Base-by-base conservation (phyloP, 257 asterid species). In the Fraxinus anomala region DNA sequence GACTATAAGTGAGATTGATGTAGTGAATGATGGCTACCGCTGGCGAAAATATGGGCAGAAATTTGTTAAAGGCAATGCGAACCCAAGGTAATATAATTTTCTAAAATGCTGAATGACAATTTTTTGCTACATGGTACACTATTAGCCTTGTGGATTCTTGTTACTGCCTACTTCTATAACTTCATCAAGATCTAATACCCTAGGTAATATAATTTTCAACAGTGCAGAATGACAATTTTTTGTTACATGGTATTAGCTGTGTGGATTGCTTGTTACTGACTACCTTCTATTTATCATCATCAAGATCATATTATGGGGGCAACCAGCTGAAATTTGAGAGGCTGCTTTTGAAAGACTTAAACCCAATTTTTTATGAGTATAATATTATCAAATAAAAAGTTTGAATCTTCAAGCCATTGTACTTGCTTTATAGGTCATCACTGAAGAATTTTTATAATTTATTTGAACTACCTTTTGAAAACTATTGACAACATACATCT, bases 1-100 rank as follows among this genome's bases (percentile, higher is more conserved):
- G 82, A 91, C 93, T 75, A 75, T 80, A 84, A 94, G 97, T 75
- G 95, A 86, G 80, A 93, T 90, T 83, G 97, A 92, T 88, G 33
- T 90, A 77, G 85, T 92, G 67, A 89, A 90, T 83, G 99, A 94
- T 86, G 97, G 97, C 78, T 90, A 91, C 83, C 92, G 99, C 84
- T 92, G 98, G 98, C 95, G 98, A 82, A 94, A 94, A 83, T 94
- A 94, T 34, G 98, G 98, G 72, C 98, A 94, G 89, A 94, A 94
- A 85, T 83, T 94, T 83, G 97, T 94, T 24, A 94, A 94, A 86
- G 97, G 98, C 81, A 94, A 91, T 86, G 92, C 93, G 49, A 90
- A 94, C 79, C 98, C 97, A n/a, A 90, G 98, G 98, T 94, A 91
- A 73, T 74, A 19, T 73, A 81, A 9, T 78, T 51, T 73, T 79